phyloP scores from a whole-genome alignment of 257 asterid species.

The Solanum boliviense region DNA sequence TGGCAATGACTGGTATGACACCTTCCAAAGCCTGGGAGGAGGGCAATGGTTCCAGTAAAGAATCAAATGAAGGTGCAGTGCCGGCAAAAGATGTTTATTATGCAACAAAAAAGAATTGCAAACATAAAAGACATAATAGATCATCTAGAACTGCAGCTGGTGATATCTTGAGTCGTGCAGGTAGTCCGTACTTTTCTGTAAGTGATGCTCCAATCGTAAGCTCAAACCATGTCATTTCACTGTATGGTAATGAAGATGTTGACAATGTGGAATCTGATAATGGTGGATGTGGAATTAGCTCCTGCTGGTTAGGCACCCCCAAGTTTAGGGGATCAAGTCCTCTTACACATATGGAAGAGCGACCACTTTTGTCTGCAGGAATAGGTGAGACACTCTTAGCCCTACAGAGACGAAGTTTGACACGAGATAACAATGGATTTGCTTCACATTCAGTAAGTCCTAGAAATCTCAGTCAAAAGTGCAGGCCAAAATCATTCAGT shows the following conservation, averaged over 20 bases:
- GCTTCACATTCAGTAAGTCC: conserved; percentile 38
- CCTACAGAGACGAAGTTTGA: conserved; percentile 12
- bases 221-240: conserved; percentile 15
- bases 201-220: conserved; percentile 21
- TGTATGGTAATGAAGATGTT: conserved; percentile 31
- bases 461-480: conserved; percentile 50
- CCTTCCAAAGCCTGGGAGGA: conserved; percentile 23
- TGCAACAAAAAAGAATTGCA: conserved; percentile 8
- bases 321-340: conserved; percentile 33
- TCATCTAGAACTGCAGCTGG: conserved; percentile 25
- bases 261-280: conserved; percentile 38
- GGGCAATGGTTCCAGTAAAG: conserved; percentile 45
- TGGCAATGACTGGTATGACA: conserved; percentile 11
- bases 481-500: conserved; percentile 57
- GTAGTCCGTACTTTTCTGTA: conserved; percentile 36
- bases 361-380: conserved; percentile 37
- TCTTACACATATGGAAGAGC: conserved; percentile 32
- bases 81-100: conserved; percentile 12
- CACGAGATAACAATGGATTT: conserved; percentile 12
- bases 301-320: conserved; percentile 62
- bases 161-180: conserved; percentile 26
- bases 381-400: conserved; percentile 2
- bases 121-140: conserved; percentile 14
- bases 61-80: conserved; percentile 25
- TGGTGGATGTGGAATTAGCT: conserved; percentile 68